Evolutionary conservation across 2,329 filamentous ascomycete species (phyloP), one percentile per base, ranked within the genome.

Genomic region (Paecilomyces fulvus): DNA sequence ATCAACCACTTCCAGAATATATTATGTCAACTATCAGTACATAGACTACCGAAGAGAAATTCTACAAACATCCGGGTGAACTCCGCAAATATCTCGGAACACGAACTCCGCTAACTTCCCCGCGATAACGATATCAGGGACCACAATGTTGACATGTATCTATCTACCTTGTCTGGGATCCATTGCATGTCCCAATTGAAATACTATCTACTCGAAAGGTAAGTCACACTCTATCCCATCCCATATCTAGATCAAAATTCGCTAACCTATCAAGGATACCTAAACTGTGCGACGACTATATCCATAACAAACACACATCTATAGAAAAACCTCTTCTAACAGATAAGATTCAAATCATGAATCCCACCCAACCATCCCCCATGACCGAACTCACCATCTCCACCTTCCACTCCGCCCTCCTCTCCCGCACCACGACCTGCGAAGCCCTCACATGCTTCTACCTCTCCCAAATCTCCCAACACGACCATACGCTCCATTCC

Each of bases 401-500:
- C 30, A 75, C 75, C 1, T 76, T 84, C 7, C 84, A 86, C 58
- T 70, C 79, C 62, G 78, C 78, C 8, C 74, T 87, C 8, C 79
- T 78, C 63, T 76, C 76, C 21, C 74, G 79, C 9, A 67, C 77
- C 4, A 77, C 79, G 30, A 81, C 79, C 50, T 86, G 83, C 65
- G 77, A 78, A 12, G 74, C 75, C 20, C 71, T 86, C 0, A 75
- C 84, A 3, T 79, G 76, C 6, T 71, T 78, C 2, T 85, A 83
- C 63, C 67, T 87, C 20, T 71, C 79, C 1, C 77, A 83, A 14
- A 83, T 87, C 55, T 77, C 83, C 59, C 70, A 73, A 2, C 76
- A 81, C 65, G 84, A 87, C 63, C 75, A 78, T 2, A 67, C 69
- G 12, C 79, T 83, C 56, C 85, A 86, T 59, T 80, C 83, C 3